Conservation (phyloP, 2,329 filamentous ascomycete species). For the Trichoderma sp. region DNA sequence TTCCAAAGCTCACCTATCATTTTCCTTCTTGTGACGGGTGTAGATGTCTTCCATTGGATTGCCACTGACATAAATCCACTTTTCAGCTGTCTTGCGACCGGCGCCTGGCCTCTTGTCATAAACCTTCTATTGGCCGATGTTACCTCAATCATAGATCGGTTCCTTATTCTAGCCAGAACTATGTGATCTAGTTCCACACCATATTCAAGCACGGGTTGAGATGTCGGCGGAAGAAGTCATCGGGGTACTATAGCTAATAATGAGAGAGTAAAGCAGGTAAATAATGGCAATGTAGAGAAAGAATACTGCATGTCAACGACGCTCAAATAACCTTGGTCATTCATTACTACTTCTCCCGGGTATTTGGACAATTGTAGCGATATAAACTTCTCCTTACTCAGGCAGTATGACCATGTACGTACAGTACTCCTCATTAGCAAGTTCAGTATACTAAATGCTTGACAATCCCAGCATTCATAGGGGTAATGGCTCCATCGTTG, state of each 20-base stretch:
- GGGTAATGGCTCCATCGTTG: neutral
- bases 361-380: neutral
- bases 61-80: constrained; percentile 35
- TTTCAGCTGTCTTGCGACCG: constrained; percentile 45
- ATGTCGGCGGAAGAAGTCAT: constrained; percentile 37
- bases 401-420: neutral
- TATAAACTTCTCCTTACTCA: neutral
- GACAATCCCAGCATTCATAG: neutral
- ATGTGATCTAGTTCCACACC: constrained; percentile 45
- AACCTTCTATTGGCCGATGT: constrained; percentile 44
- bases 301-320: neutral
- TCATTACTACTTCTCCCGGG: neutral
- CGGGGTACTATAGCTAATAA: constrained; percentile 30
- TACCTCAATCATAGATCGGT: constrained; percentile 50
- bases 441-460: neutral
- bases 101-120: constrained; percentile 43
- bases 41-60: constrained; percentile 44
- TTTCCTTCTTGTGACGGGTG: constrained; percentile 38
- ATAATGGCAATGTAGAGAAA: neutral
- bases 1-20: constrained; percentile 43
- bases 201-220: constrained; percentile 34
- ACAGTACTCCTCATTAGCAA: neutral
- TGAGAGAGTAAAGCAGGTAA: neutral
- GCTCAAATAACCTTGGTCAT: neutral
- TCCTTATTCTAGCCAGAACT: constrained; percentile 47